Evolutionary conservation across 1,139 yeast genomes (phyloP).

Genomic region (Sugiyamaella grinbergsii): DNA sequence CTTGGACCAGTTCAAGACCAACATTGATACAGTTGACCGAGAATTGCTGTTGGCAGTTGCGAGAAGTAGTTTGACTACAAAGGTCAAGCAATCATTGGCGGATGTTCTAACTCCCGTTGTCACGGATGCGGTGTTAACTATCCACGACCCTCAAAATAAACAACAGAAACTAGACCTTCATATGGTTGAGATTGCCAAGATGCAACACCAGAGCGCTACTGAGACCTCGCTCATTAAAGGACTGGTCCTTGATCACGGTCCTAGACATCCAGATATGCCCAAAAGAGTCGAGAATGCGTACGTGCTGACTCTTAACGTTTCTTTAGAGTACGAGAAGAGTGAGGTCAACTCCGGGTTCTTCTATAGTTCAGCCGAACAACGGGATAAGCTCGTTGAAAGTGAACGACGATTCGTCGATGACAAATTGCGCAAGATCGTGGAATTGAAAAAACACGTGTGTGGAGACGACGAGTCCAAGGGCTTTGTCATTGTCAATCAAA

Average conservation of each 20-base stretch:
- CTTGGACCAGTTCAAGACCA: constrained; percentile 60
- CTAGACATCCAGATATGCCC: constrained; percentile 99
- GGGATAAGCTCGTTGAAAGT: constrained; percentile 90
- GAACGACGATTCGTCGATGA: constrained; percentile 96
- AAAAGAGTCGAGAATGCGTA: constrained; percentile 78
- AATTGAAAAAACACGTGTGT: constrained; percentile 88
- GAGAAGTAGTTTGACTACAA: constrained; percentile 83
- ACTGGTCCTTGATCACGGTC: constrained; percentile 95
- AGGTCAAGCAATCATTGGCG: constrained; percentile 73
- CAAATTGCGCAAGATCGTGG: constrained; percentile 86
- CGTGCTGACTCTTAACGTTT: constrained; percentile 86
- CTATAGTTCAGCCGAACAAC: constrained; percentile 93
- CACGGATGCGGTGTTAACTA: constrained; percentile 91
- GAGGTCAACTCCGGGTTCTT: constrained; percentile 97
- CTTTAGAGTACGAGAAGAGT: constrained; percentile 95
- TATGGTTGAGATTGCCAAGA: constrained; percentile 97
- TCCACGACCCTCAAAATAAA: constrained; percentile 55
- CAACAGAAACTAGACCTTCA: constrained; percentile 71
- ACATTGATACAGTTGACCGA: constrained; percentile 59
- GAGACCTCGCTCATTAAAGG: constrained; percentile 87
- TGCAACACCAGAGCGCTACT: constrained; percentile 88
- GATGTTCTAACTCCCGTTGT: constrained; percentile 89
- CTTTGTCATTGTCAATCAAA: constrained; percentile 95
- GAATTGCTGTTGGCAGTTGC: constrained; percentile 91
- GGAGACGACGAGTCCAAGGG: constrained; percentile 72